Conservation (phyloP, 2,329 filamentous ascomycete genomes). For the Aureobasidium sp. region DNA sequence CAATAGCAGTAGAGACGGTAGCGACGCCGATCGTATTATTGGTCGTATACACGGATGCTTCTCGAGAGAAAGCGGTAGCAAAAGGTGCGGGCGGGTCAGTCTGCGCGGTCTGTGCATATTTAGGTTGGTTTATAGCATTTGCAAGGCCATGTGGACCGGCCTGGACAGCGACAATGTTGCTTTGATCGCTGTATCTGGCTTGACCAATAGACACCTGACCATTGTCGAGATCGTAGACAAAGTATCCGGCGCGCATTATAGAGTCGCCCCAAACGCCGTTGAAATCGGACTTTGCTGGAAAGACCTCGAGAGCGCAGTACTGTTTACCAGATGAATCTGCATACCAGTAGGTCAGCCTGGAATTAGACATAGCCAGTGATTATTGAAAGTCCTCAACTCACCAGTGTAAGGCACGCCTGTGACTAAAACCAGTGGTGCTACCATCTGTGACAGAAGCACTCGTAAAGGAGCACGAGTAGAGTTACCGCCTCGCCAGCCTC, state of each 20-base stretch:
- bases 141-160: not conserved
- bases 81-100: not conserved
- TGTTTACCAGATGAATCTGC: constrained; percentile 15
- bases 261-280: constrained; percentile 18
- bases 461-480: not conserved
- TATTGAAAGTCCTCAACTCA: not conserved
- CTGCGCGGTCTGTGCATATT: not conserved
- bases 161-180: not conserved
- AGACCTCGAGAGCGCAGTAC: not conserved
- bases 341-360: not conserved
- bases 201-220: constrained; percentile 26
- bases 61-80: not conserved
- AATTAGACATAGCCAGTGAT: not conserved
- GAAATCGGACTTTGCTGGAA: not conserved
- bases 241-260: constrained; percentile 27
- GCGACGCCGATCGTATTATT: not conserved
- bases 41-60: not conserved
- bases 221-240: constrained; percentile 29
- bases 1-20: not conserved
- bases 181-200: constrained; percentile 13
- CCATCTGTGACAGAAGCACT: not conserved
- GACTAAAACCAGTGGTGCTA: not conserved
- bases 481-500: not conserved
- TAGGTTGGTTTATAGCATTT: not conserved
- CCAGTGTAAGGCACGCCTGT: not conserved